A percentile compares a stretch with the other conserved stretches of the same genome.
phyloP scores from a whole-genome alignment of 2,329 filamentous ascomycete genomes.

The Fusarium sp. region DNA sequence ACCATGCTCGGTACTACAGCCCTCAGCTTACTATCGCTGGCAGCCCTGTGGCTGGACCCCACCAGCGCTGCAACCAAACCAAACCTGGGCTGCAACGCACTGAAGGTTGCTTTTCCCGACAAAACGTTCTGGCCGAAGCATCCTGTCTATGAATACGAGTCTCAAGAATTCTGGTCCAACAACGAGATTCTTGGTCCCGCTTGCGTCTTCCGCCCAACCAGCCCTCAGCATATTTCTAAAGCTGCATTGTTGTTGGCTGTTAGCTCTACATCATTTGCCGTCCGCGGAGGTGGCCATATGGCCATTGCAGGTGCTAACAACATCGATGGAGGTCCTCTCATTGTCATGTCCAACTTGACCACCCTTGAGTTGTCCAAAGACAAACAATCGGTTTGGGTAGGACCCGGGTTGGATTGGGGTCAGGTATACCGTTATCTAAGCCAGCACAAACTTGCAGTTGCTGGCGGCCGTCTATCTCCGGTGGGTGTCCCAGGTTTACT shows the following conservation, averaged over 20 bases:
- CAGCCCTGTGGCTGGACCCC: conserved; percentile 8
- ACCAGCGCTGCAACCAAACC: neutral
- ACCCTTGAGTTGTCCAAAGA: conserved; percentile 24
- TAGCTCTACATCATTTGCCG: conserved; percentile 20
- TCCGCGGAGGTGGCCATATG: conserved; percentile 46
- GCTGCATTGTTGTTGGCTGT: neutral
- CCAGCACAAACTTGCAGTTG: conserved; percentile 19
- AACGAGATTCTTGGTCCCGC: conserved; percentile 23
- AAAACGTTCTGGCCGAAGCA: conserved; percentile 15
- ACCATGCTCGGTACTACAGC: conserved; percentile 11
- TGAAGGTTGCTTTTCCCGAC: conserved; percentile 10
- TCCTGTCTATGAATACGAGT: conserved; percentile 25
- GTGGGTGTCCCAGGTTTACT: conserved; percentile 41
- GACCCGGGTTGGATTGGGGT: conserved; percentile 40
- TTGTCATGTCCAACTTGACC: conserved; percentile 39
- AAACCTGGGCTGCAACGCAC: conserved; percentile 15
- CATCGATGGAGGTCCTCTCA: conserved; percentile 32
- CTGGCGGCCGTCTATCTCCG: conserved; percentile 36
- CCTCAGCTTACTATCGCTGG: conserved; percentile 8
- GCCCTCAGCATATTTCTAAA: conserved; percentile 10
- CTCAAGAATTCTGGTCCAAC: conserved; percentile 37
- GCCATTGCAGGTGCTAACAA: conserved; percentile 40
- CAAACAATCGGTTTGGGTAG: conserved; percentile 30
- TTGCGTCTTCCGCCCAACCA: conserved; percentile 32
- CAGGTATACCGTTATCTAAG: conserved; percentile 34